Evolutionary conservation across 495 filamentous ascomycete species (phyloP), one percentile per base, ranked within the genome.

Genomic region (Lindgomyces ingoldianus): DNA sequence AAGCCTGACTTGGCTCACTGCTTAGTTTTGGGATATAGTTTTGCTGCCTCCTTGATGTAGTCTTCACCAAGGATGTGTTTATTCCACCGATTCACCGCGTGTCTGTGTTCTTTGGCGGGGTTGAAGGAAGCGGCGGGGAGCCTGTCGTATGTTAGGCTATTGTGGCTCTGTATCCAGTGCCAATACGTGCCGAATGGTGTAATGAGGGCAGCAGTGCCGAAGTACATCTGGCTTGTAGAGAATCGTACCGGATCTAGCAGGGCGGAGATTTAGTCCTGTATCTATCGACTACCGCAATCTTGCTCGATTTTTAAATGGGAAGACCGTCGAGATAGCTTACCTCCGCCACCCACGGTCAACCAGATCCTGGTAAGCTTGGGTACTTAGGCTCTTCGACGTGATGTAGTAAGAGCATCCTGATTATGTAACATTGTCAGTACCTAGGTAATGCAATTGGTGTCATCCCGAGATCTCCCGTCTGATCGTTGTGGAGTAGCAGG

Each of bases 161-260:
- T 41, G 33, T 10, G 36, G 12, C n/a, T 8, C 3, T 30, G 11
- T 19, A 36, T n/a, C 36, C 22, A 24, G 21, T 21, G 8, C 26
- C 58, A 71, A 29, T 74, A 39, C 50, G 29, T 1, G 86, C 85
- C 94, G 87, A 65, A 98, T 86, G 1, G 92, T 95, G 74, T 98
- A 96, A 65, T 96, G 91, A n/a, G 92, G 91, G 73, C 94, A 98
- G 72, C 94, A 98, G 58, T 91, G 90, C 57, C 85, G 77, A 47
- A 77, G 82, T 69, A 87, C 84, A 75, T 98, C 91, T 57, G 91
- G 94, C 68, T 94, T 91, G 79, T 98, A 98, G 67, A 96, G 83
- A n/a, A 93, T 79, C n/a, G 80, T 84, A 9, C 88, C 88, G 42
- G 88, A 89, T 74, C 87, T 70, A 36, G n/a, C 6, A 51, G n/a